Base-by-base conservation (phyloP, 225 moss, liverwort and hornwort genomes). In the Pseudoscleropodium purum region DNA sequence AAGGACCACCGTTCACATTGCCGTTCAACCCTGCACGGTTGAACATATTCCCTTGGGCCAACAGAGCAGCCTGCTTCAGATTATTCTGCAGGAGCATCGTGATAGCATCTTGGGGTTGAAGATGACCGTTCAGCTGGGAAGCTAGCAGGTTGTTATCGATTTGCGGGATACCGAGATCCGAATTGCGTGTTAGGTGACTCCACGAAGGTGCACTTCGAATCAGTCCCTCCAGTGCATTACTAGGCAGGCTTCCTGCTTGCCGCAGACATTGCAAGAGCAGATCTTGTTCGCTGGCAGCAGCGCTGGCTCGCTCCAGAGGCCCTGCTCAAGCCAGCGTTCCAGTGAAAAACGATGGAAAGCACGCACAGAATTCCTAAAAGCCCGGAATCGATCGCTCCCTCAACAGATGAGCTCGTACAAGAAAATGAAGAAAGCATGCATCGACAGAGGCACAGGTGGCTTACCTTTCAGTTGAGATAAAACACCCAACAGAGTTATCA, bases 401-500 rank as follows among this genome's bases (percentile, higher is more conserved):
- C 27, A 2, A 13, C 61, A 11, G 30, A 70, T 29, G 11, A 49
- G 7, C n/a, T 25, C 14, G 15, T 7, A 43, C 47, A 18, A 84
- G 37, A 21, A 39, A 6, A 74, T 11, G 26, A 39, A 47, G 25
- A 24, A 52, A 29, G 34, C 26, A 23, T 31, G 8, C 66, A 51
- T 10, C 18, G 4, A 49, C 82, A 54, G 13, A 36, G 75, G 21
- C 34, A 14, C 37, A 29, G 17, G 9, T 27, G 26, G 34, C 84
- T 69, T 26, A 92, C 93, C 97, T 96, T 96, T 96, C 63, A 97
- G 84, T 47, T 97, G 96, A 45, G 95, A 89, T 45, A 97, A 84
- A 31, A 97, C 88, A 49, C 95, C 94, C 85, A 99, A 75, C 75
- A 99, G 67, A 61, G 95, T 87, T 68, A 97, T 54, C 56, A 99